Base-by-base conservation (phyloP, 805 yeast genomes). In the Saturnispora kantuleensis region DNA sequence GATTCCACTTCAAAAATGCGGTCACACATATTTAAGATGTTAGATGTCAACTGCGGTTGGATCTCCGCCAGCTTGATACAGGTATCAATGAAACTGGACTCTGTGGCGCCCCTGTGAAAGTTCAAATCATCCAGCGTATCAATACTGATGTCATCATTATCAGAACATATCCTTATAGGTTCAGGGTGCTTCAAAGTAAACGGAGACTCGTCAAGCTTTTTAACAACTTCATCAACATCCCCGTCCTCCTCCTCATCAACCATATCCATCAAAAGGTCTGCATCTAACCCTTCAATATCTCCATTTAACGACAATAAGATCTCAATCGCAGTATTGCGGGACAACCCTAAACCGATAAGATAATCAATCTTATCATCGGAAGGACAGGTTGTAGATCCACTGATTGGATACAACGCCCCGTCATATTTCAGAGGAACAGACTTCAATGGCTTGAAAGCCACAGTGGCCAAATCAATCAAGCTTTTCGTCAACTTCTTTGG, bases 401-500 rank as follows among this genome's bases (percentile, higher is more conserved):
- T 60, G 63, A 63, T 63, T 35, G 65, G 69, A 56, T 55, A 68
- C 35, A 65, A 52, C 33, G 58, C 51, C 26, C 69, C 71, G 36
- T 62, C 65, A 33, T 55, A 62, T 7, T 55, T 62, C 61, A 60
- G 4, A 59, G 54, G 16, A 55, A 60, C 3, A 60, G 58, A 17
- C 68, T 71, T n/a, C 59, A 57, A 1, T 60, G 55, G 35, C 9
- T 59, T 59, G 50, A 64, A 74, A 1, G 71, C 62, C 39, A 68
- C 64, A 39, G 67, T 68, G 29, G 74, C 56, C 35, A 79, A 63
- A 3, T 64, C 57, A 13, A 77, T 59, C 1, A 77, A 42, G 46
- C 71, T 73, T 26, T 72, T 73, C 38, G 75, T 62, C 4, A 77
- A 62, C 1, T 51, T 49, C 10, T 56, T 40, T 0, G 75, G 70